Base-by-base conservation (phyloP, 2,329 filamentous ascomycete species). In the Mycosphaerelloides madeirae region DNA sequence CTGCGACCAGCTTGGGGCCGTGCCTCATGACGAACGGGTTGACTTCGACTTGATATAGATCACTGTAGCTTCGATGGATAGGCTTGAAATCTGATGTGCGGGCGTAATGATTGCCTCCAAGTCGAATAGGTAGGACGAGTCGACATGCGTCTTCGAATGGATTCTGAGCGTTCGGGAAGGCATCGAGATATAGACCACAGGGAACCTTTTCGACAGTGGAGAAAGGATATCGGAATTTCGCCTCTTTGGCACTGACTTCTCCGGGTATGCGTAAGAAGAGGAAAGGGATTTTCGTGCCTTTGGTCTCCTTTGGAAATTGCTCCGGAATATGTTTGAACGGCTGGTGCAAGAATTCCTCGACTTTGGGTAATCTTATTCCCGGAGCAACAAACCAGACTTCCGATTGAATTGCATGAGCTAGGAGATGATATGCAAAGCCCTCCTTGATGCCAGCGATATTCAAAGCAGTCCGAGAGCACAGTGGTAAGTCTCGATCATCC, bases 101-200 rank as follows among this genome's bases (percentile, higher is more conserved):
- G 3, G 60, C 61, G 39, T 61, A 62, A 22, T 49, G 38, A 37
- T 60, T 58, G 15, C 47, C 55, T 12, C 59, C 61, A 1, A 65
- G 42, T 3, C 52, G 49, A 34, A 64, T 62, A 2, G 62, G 62
- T 16, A 65, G 41, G 0, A 64, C 59, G 15, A 65, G 48, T 9
- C 59, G 50, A 40, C 61, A 64, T 4, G 58, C 59, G 41, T 65
- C 62, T 29, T 65, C 61, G 44, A 64, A 64, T 4, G 62, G 60
- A 29, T 64, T 63, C 29, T 60, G 54, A 2, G 58, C 60, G 31
- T 61, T 61, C 3, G 58, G 58, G 38, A 63, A 60, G 5, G 57
- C 56, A 38, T 65, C 62, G 2, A 65, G 57, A 35, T 65, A 65
- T 2, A 65, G 49, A 6, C 62, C 62, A 43, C 61, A 63, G n/a